Conservation (phyloP, 1,284 basidiomycete genomes). For the Schizophyllum amplum region DNA sequence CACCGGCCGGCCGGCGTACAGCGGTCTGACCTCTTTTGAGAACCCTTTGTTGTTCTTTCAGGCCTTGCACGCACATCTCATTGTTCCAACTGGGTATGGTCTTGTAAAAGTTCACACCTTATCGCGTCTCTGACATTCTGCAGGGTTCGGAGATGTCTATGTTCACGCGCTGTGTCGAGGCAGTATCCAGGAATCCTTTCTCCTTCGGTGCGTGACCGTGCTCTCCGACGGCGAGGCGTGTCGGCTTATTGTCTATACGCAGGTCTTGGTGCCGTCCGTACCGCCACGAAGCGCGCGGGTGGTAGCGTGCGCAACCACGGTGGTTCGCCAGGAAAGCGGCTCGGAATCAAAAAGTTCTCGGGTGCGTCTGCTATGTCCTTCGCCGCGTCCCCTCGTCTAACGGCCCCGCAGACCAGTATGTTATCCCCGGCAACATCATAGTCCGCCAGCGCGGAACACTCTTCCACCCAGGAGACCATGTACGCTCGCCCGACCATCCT, state of each 20-base stretch:
- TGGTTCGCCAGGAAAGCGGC: slow-evolving; percentile 82
- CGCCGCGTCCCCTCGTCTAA: not conserved
- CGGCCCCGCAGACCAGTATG: slow-evolving; percentile 58
- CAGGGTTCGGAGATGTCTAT: slow-evolving; percentile 29
- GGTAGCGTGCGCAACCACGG: slow-evolving; percentile 88
- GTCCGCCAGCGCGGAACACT: slow-evolving; percentile 85
- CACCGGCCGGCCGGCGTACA: not conserved
- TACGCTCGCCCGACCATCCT: slow-evolving; percentile 27
- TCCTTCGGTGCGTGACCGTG: slow-evolving; percentile 33
- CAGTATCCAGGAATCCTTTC: slow-evolving; percentile 34
- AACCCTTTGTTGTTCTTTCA: not conserved
- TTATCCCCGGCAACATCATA: slow-evolving; percentile 90
- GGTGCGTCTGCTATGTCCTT: slow-evolving; percentile 39
- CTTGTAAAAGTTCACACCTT: not conserved
- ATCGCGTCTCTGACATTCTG: not conserved
- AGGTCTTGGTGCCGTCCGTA: slow-evolving; percentile 64
- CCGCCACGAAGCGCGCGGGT: slow-evolving; percentile 91
- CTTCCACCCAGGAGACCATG: slow-evolving; percentile 90
- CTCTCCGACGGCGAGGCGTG: slow-evolving; percentile 5
- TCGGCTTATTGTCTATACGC: slow-evolving; percentile 10
- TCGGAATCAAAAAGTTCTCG: slow-evolving; percentile 92
- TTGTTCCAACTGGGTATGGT: not conserved
- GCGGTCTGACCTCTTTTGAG: not conserved
- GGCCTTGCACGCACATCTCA: not conserved
- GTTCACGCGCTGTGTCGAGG: slow-evolving; percentile 30